Base-by-base conservation (phyloP, 345 rosid genomes). In the Iberis pinnata region DNA sequence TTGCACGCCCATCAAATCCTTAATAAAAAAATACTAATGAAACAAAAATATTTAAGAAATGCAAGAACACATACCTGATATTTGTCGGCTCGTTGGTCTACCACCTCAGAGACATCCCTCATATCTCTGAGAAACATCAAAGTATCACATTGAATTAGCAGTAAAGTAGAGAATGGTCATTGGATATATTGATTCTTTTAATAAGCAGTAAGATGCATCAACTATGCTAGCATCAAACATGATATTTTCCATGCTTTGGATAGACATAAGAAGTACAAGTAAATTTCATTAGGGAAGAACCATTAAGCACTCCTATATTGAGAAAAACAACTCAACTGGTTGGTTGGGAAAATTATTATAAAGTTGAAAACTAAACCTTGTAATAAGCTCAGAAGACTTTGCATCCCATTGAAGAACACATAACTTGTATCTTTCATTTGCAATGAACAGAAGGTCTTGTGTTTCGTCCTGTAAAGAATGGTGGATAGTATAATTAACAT, bases 1-100 rank as follows among this genome's bases (percentile, higher is more conserved):
- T 49, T 12, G 19, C 25, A 48, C 22, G 50, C 36, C 37, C 37
- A 32, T 0, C 37, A 32, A n/a, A n/a, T n/a, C n/a, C n/a, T n/a
- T n/a, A n/a, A n/a, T n/a, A n/a, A n/a, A n/a, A n/a, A n/a, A n/a
- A n/a, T n/a, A n/a, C n/a, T n/a, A n/a, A n/a, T n/a, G n/a, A n/a
- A n/a, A 38, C 8, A 40, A 11, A 47, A 24, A 16, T 44, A 59
- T 2, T 45, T 16, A 53, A n/a, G n/a, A n/a, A n/a, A n/a, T n/a
- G n/a, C n/a, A n/a, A n/a, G n/a, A n/a, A n/a, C n/a, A n/a, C n/a
- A 29, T 81, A 90, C 98, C 89, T 92, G 95, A 24, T 93, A 95
- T 76, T 83, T 85, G 70, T 92, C 96, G 32, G 96, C 81, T 7
- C 89, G 93, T 55, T 84, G 84, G 55, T 93, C 84, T 51, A 85